These are phyloP conservation scores for Fomitopsis palustris DNA, from an alignment of 1,284 basidiomycete genomes.

Conservation along the genomic window DNA sequence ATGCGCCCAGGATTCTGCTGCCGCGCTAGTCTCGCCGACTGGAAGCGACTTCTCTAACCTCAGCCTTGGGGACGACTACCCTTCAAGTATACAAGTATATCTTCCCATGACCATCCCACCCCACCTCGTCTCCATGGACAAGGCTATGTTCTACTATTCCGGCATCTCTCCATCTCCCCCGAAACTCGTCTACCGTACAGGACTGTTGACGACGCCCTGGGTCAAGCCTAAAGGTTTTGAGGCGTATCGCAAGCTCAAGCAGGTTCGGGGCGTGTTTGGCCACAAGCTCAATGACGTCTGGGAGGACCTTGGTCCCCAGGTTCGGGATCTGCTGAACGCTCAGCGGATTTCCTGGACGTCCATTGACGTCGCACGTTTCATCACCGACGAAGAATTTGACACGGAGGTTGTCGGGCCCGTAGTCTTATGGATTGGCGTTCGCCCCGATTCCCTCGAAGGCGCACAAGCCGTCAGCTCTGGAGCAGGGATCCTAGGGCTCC, in stretches of 20 bases:
- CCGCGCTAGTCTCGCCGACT: constrained; percentile 7
- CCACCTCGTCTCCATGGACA: constrained; percentile 9
- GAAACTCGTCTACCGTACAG: constrained; percentile 26
- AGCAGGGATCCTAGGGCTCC: constrained; percentile 8
- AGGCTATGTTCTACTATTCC: constrained; percentile 18
- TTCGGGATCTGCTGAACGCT: constrained; percentile 12
- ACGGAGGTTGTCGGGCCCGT: constrained; percentile 11
- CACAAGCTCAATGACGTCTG: constrained; percentile 14
- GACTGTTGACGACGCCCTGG: constrained; percentile 12
- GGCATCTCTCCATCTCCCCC: constrained; percentile 25
- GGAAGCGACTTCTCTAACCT: constrained; percentile 12
- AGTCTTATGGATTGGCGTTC: constrained; percentile 29
- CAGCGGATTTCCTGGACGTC: constrained; percentile 11
- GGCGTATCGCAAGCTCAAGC: constrained; percentile 15
- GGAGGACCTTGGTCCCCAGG: constrained; percentile 15
- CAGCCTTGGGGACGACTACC: constrained; percentile 13
- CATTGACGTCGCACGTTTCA: constrained; percentile 15
- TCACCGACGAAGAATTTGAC: constrained; percentile 2
- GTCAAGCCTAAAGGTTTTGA: constrained; percentile 16
- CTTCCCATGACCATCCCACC: constrained; percentile 6
- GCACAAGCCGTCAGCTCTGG: constrained; percentile 6
- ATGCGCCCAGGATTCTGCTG: constrained; percentile 5
- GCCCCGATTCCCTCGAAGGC: constrained; percentile 22
- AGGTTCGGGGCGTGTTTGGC: constrained; percentile 12
- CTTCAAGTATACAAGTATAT: constrained; percentile 13